These are phyloP conservation scores for Lunularia cruciata DNA, from an alignment of 225 moss, liverwort and hornwort species.

Conservation along the genomic window DNA sequence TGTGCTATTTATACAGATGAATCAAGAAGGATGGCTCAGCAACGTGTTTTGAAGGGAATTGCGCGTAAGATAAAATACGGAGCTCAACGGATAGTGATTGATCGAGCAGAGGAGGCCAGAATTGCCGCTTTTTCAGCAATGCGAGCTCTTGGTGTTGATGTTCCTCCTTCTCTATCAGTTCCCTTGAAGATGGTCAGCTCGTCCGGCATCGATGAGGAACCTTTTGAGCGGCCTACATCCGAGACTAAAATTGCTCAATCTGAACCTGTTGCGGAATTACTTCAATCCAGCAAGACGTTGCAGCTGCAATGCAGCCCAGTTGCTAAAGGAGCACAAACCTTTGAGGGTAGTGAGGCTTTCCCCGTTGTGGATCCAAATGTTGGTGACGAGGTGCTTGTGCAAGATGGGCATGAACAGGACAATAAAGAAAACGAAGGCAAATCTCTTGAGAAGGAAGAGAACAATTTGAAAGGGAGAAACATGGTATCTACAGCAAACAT, in stretches of 20 bases:
- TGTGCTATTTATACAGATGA: slow-evolving; percentile 48
- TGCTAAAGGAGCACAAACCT: not conserved
- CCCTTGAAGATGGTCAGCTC: slow-evolving; percentile 22
- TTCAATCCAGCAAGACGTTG: not conserved
- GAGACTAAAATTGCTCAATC: not conserved
- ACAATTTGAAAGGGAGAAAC: not conserved
- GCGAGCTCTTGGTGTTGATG: slow-evolving; percentile 77
- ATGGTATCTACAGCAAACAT: slow-evolving; percentile 10
- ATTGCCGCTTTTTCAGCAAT: slow-evolving; percentile 89
- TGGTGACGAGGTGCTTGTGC: not conserved
- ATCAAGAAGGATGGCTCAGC: slow-evolving; percentile 56
- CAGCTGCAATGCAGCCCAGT: not conserved
- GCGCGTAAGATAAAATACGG: slow-evolving; percentile 80
- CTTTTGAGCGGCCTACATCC: not conserved
- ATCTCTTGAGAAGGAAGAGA: slow-evolving; percentile 3
- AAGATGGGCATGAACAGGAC: not conserved
- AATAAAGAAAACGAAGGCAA: slow-evolving; percentile 35
- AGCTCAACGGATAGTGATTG: slow-evolving; percentile 74
- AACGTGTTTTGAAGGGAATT: slow-evolving; percentile 67
- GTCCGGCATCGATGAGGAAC: not conserved
- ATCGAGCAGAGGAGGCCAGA: slow-evolving; percentile 89
- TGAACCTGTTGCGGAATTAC: not conserved
- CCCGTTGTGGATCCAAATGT: not conserved
- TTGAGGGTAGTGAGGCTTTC: not conserved
- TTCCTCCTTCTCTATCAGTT: slow-evolving; percentile 51